Base-by-base conservation (phyloP, 163 green algal genomes). In the Prototheca stagnorum region DNA sequence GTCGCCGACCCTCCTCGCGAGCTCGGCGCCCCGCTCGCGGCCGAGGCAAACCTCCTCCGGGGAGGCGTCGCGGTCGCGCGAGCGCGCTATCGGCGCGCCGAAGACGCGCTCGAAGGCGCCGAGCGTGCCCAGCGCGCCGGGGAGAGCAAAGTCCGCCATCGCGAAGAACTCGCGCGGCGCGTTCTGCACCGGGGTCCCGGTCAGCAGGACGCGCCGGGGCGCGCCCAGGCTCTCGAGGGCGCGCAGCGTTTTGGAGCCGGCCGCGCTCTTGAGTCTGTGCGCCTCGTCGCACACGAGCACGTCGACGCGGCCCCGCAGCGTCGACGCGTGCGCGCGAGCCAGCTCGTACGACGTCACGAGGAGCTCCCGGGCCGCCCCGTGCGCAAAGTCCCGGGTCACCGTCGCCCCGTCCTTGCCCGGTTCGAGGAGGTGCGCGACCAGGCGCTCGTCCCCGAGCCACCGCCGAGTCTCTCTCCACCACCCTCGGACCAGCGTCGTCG, bases 231-330 rank as follows among this genome's bases (percentile, higher is more conserved):
- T 66, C 49, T 62, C 73, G 37, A 98, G 72, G 3, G 81, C 78
- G 70, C 78, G 65, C 70, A 93, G 96, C 25, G 88, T 98, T 4
- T 94, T 74, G 9, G 91, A 97, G n/a, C n/a, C n/a, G 26, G 79
- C 70, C 52, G 93, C 85, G 53, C 97, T 99, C 72, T 99, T 98
- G n/a, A 99, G 75, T 2, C 90, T 69, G 64, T 97, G 90, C 19
- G 45, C 56, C 68, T 99, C 91, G 56, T 99, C 91, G 50, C 88
- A 97, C 35, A 99, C 92, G 5, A 99, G 77, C 47, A 99, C 76
- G 66, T 99, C 87, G 50, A 81, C 93, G 24, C 21, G 37, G 5
- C 44, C 62, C 15, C 62, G 47, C 59, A 98, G 87, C 2, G 62
- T 60, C 4, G 77, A 61, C 9, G 73, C 60, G 60, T 99, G 86